phyloP scores from a whole-genome alignment of 1,139 yeast genomes.

The Candida sp. region DNA sequence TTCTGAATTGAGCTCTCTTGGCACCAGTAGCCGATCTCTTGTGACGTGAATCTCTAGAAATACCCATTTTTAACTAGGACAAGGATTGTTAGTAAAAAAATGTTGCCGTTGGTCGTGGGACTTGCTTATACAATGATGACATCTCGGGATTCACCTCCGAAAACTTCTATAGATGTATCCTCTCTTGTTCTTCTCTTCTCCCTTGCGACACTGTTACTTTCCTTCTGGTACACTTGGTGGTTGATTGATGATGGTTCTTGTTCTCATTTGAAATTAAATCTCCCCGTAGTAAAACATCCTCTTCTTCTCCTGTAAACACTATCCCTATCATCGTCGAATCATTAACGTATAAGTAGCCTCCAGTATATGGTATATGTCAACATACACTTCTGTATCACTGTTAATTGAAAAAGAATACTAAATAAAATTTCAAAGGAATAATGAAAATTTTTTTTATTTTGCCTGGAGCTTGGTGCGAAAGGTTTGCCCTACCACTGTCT shows the following conservation, averaged over 20 bases:
- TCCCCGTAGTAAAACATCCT: too few species aligned
- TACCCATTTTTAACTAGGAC: constrained; percentile 73
- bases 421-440: constrained; percentile 8
- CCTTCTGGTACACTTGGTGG: too few species aligned
- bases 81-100: constrained; percentile 28
- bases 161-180: too few species aligned
- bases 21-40: constrained; percentile 99
- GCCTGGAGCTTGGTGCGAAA: background rate
- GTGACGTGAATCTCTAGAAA: constrained; percentile 99
- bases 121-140: too few species aligned
- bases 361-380: constrained; percentile 4
- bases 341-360: background rate
- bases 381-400: constrained; percentile 19
- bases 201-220: too few species aligned
- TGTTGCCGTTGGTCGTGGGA: too few species aligned
- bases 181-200: too few species aligned
- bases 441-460: constrained; percentile 15
- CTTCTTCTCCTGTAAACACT: too few species aligned
- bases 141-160: too few species aligned
- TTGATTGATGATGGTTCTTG: too few species aligned
- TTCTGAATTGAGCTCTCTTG: constrained; percentile 99
- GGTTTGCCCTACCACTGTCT: background rate
- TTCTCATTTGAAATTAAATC: too few species aligned
- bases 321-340: background rate
- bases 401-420: constrained; percentile 13